phyloP scores from a whole-genome alignment of 345 rosid species.

The Linum usitatissimum region DNA sequence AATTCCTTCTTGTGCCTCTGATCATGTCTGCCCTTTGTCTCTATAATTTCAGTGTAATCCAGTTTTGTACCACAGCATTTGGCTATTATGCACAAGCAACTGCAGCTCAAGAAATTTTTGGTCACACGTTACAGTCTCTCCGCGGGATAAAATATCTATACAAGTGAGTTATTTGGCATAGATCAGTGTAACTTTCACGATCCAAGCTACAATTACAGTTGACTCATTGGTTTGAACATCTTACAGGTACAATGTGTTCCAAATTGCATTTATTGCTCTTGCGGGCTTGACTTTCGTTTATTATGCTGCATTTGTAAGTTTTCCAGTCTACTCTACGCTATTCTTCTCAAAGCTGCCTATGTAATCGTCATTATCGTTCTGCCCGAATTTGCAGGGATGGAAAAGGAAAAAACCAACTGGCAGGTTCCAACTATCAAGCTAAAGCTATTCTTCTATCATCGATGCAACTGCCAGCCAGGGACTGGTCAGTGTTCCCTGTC shows the following conservation, averaged over 20 bases:
- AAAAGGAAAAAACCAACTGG: constrained; percentile 72
- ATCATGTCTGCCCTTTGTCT: constrained; percentile 10
- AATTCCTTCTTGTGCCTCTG: constrained; percentile 6
- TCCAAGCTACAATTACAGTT: constrained; percentile 3
- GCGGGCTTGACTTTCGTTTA: constrained; percentile 81
- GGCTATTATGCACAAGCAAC: constrained; percentile 99
- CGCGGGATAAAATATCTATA: constrained; percentile 85
- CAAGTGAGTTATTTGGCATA: constrained; percentile 47
- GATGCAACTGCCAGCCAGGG: constrained; percentile 12
- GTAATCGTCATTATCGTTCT: background rate
- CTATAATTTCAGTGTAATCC: constrained; percentile 70
- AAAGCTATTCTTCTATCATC: constrained; percentile 15
- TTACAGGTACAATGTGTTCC: constrained; percentile 86
- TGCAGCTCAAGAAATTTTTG: constrained; percentile 96
- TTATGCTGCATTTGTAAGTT: constrained; percentile 79
- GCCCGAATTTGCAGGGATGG: constrained; percentile 57
- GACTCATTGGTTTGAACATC: constrained; percentile 7
- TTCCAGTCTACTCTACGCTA: background rate
- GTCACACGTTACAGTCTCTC: constrained; percentile 95
- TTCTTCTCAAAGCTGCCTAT: background rate
- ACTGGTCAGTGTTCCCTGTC: constrained; percentile 4
- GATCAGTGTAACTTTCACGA: background rate
- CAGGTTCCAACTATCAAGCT: constrained; percentile 69
- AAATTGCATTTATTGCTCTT: constrained; percentile 64
- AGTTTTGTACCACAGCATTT: constrained; percentile 88